Evolutionary conservation across 306 rosid species (phyloP), one percentile per base, ranked within the genome.

Genomic region (Cicer arietinum): DNA sequence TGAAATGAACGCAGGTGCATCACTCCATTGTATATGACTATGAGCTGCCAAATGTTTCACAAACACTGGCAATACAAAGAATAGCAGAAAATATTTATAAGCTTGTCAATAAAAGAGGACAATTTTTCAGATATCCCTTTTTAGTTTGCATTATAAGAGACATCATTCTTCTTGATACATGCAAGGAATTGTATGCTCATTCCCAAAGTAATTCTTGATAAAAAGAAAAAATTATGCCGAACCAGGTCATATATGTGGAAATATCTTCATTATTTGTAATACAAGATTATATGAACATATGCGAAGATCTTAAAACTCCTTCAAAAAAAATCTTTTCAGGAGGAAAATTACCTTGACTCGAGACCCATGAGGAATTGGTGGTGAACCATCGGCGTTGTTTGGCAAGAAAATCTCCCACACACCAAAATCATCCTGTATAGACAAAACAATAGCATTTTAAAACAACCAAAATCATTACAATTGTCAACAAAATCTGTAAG

Each of bases 331-430:
- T 74, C 48, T 52, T 43, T 57, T 41, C 9, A 10, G 37, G 59
- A 51, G 14, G 74, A 64, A 71, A 74, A 69, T 73, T 80, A 95
- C 99, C 99, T 95, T 95, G 77, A 95, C 96, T 54, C 96, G 90
- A 89, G 98, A 95, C 74, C 99, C 99, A 83, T 95, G 99, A 35
- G 97, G 96, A 85, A 95, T 92, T 80, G 98, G 69, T 0, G 86
- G 86, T 66, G 98, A 95, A 75, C 94, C 94, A 63, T 95, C 99
- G 9, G 85, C 96, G 77, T 95, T 95, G 84, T 95, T 89, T 60
- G 99, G 98, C 91, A 95, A 82, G 85, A 90, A 92, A 77, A 92
- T 88, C 90, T 95, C 96, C 99, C 99, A 95, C 78, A 92, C 98
- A 72, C 99, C 99, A 87, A 92, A 95, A 63, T 92, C 96, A 75